Percentiles rank a stretch among this genome's conserved stretches.
Evolutionary conservation across 2,329 filamentous ascomycete genomes (phyloP).

Genomic region (Cytospora schulzeri): DNA sequence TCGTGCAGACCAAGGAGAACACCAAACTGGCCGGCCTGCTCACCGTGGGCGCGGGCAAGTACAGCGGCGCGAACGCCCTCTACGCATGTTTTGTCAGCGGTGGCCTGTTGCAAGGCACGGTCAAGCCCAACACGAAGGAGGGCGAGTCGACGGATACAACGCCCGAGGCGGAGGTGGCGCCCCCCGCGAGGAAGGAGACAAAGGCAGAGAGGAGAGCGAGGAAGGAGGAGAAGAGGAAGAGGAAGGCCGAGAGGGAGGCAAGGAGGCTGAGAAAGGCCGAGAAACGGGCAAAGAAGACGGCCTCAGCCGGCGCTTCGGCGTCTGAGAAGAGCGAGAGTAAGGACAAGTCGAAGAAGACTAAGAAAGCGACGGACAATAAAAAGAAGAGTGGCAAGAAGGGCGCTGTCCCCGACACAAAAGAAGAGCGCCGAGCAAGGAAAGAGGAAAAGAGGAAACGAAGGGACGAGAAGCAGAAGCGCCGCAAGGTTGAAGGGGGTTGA

Average conservation of each 20-base stretch:
- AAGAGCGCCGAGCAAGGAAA: slow-evolving; percentile 28
- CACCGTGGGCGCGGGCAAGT: slow-evolving; percentile 55
- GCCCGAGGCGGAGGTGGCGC: slow-evolving; percentile 33
- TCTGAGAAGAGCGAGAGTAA: background rate
- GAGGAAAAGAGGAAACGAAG: slow-evolving; percentile 34
- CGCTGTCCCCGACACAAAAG: slow-evolving; percentile 29
- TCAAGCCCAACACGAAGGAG: slow-evolving; percentile 40
- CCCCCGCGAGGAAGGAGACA: slow-evolving; percentile 32
- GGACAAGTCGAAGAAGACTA: slow-evolving; percentile 15
- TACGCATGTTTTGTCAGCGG: slow-evolving; percentile 87
- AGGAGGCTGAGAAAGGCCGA: slow-evolving; percentile 14
- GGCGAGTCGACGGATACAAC: slow-evolving; percentile 34
- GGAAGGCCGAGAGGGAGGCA: slow-evolving; percentile 34
- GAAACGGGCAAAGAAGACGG: slow-evolving; percentile 16
- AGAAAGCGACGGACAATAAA: slow-evolving; percentile 10
- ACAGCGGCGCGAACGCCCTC: slow-evolving; percentile 64
- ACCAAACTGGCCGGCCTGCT: slow-evolving; percentile 56
- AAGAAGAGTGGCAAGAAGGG: slow-evolving; percentile 30
- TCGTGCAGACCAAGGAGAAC: slow-evolving; percentile 58
- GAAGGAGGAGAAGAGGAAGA: slow-evolving; percentile 39
- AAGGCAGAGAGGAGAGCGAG: slow-evolving; percentile 40
- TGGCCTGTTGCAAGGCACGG: slow-evolving; percentile 73
- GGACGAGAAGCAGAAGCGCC: slow-evolving; percentile 32
- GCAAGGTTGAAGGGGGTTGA: slow-evolving; percentile 22
- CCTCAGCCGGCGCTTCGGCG: background rate